These are phyloP conservation scores for Fusarium napiforme DNA, from an alignment of 2,329 filamentous ascomycete genomes.

Conservation along the genomic window DNA sequence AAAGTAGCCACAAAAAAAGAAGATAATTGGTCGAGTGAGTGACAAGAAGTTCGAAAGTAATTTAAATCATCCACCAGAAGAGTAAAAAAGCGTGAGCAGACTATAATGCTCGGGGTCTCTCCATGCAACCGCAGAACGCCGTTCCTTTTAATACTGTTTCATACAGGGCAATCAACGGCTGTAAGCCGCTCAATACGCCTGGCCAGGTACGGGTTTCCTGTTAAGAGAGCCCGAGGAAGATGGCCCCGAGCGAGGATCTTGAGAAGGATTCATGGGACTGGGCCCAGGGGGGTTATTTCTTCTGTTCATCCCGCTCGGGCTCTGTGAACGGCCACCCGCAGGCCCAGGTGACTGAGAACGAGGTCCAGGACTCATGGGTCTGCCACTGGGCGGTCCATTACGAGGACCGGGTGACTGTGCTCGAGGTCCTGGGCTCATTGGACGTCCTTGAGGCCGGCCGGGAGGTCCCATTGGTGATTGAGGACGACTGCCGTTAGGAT, in stretches of 20 bases:
- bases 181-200: slow-evolving; percentile 54
- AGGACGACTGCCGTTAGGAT: slow-evolving; percentile 47
- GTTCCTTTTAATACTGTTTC: slow-evolving; percentile 41
- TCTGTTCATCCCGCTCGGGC: slow-evolving; percentile 55
- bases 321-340: slow-evolving; percentile 45
- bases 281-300: slow-evolving; percentile 58
- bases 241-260: slow-evolving; percentile 47
- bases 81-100: slow-evolving; percentile 40
- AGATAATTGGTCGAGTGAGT: slow-evolving; percentile 37
- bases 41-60: slow-evolving; percentile 39
- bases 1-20: slow-evolving; percentile 27
- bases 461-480: slow-evolving; percentile 51
- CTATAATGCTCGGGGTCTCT: slow-evolving; percentile 37
- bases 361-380: slow-evolving; percentile 55
- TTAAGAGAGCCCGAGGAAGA: slow-evolving; percentile 57
- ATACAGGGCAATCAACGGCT: slow-evolving; percentile 29
- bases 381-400: slow-evolving; percentile 44
- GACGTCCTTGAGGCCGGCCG: slow-evolving; percentile 46
- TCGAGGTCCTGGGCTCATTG: slow-evolving; percentile 54
- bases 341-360: slow-evolving; percentile 61
- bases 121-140: slow-evolving; percentile 48
- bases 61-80: slow-evolving; percentile 41
- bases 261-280: slow-evolving; percentile 59
- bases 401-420: slow-evolving; percentile 41
- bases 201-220: slow-evolving; percentile 67